phyloP scores from a whole-genome alignment of 129 eudicot genomes.

The Flaveria ramosissima region DNA sequence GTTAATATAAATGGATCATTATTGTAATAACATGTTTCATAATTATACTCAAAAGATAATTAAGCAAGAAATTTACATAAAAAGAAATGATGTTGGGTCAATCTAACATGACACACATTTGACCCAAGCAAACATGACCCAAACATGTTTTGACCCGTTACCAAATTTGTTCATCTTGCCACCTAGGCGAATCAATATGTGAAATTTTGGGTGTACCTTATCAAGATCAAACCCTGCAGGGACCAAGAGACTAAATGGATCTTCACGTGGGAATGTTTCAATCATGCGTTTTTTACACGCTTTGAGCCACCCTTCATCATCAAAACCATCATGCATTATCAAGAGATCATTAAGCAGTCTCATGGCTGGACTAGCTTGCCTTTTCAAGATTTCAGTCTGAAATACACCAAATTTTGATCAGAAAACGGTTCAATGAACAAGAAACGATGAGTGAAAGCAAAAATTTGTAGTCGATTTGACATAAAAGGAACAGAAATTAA shows the following conservation, averaged over 20 bases:
- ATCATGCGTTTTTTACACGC: slow-evolving; percentile 85
- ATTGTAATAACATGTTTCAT: too few relatives aligned
- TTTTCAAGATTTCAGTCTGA: slow-evolving; percentile 86
- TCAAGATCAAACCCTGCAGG: slow-evolving; percentile 95
- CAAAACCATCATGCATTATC: slow-evolving; percentile 84
- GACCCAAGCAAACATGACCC: too few relatives aligned
- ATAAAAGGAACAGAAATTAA: neutral
- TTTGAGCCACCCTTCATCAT: slow-evolving; percentile 91
- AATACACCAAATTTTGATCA: slow-evolving; percentile 7
- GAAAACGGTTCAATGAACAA: neutral
- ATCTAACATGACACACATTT: too few relatives aligned
- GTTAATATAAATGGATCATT: neutral
- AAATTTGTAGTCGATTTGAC: neutral
- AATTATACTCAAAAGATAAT: too few relatives aligned
- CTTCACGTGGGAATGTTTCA: slow-evolving; percentile 91
- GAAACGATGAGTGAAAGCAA: neutral
- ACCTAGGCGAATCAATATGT: neutral
- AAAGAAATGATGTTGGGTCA: too few relatives aligned
- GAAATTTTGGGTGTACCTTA: slow-evolving; percentile 52
- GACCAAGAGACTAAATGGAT: slow-evolving; percentile 87
- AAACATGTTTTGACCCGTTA: neutral
- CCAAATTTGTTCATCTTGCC: slow-evolving; percentile 5
- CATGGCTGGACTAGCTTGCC: slow-evolving; percentile 95
- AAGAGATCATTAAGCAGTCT: slow-evolving; percentile 85
- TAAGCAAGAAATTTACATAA: too few relatives aligned